Conservation (phyloP, 164 flowering plant species). For the Aristolochia californica region DNA sequence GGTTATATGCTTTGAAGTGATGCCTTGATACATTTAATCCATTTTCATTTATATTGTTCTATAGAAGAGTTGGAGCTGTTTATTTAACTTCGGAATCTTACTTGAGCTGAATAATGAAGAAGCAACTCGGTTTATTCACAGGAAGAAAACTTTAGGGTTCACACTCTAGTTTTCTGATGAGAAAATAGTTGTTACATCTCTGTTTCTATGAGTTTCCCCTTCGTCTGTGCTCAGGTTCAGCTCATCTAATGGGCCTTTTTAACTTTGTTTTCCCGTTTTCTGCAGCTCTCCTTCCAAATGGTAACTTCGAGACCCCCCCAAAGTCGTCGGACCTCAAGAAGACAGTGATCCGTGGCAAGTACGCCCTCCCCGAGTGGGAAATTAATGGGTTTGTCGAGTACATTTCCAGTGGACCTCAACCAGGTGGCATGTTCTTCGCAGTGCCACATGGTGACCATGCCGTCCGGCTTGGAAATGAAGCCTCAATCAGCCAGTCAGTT, state of each 20-base stretch:
- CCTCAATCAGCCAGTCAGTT: constrained; percentile 64
- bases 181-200: too few relatives aligned
- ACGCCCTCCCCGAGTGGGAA: constrained; percentile 72
- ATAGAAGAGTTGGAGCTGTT: too few relatives aligned
- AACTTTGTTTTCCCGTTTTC: not conserved
- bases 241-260: not conserved
- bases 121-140: too few relatives aligned
- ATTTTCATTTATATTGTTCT: too few relatives aligned
- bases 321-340: constrained; percentile 46
- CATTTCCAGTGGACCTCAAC: constrained; percentile 81
- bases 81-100: too few relatives aligned
- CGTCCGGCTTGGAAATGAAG: constrained; percentile 88
- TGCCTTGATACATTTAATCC: too few relatives aligned
- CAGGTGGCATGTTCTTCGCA: constrained; percentile 76
- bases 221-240: too few relatives aligned
- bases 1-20: too few relatives aligned
- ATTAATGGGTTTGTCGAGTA: constrained; percentile 81
- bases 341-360: constrained; percentile 46
- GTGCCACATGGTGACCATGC: constrained; percentile 85
- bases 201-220: too few relatives aligned
- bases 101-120: too few relatives aligned
- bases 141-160: too few relatives aligned
- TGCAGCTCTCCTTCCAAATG: constrained; percentile 72
- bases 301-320: constrained; percentile 76
- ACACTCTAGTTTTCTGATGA: too few relatives aligned